These are phyloP conservation scores for Gymnopus androsaceus DNA, from an alignment of 1,284 basidiomycete genomes.

Conservation along the genomic window DNA sequence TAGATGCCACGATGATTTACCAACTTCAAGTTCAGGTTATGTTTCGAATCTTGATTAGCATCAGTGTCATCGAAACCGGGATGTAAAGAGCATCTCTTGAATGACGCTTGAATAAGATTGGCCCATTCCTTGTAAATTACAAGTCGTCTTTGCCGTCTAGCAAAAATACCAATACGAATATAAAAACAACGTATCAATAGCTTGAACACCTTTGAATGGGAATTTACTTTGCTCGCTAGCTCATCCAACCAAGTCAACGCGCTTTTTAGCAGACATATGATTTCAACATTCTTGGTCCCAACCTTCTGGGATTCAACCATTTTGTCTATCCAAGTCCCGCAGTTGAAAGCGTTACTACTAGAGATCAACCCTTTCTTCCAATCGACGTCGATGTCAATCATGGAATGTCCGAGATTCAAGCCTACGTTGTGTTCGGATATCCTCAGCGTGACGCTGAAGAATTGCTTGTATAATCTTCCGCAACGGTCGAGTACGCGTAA, in stretches of 20 bases:
- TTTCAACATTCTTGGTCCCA: slow-evolving; percentile 95
- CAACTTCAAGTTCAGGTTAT: slow-evolving; percentile 70
- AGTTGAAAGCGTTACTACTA: slow-evolving; percentile 85
- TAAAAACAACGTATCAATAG: slow-evolving; percentile 58
- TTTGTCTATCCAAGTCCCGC: slow-evolving; percentile 97
- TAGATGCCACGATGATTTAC: slow-evolving; percentile 95
- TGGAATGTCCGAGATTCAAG: slow-evolving; percentile 93
- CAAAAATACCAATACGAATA: background rate
- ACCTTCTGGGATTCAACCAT: slow-evolving; percentile 92
- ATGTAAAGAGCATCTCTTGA: slow-evolving; percentile 73
- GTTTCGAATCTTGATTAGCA: slow-evolving; percentile 69
- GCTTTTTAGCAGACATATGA: slow-evolving; percentile 91
- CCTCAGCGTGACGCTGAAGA: slow-evolving; percentile 88
- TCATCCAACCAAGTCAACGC: slow-evolving; percentile 86
- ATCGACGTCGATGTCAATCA: slow-evolving; percentile 92
- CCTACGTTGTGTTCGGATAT: slow-evolving; percentile 98
- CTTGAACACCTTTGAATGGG: slow-evolving; percentile 89
- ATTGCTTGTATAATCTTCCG: slow-evolving; percentile 97
- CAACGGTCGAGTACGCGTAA: slow-evolving; percentile 80
- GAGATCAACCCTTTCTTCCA: slow-evolving; percentile 91
- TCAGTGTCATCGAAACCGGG: slow-evolving; percentile 8
- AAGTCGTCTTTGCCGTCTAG: slow-evolving; percentile 66
- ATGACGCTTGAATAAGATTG: slow-evolving; percentile 80
- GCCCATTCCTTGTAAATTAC: slow-evolving; percentile 93
- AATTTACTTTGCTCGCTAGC: slow-evolving; percentile 69